Evolutionary conservation across 2,329 filamentous ascomycete species (phyloP), one percentile per base, ranked within the genome.

Genomic region (Colletotrichum sublineola): DNA sequence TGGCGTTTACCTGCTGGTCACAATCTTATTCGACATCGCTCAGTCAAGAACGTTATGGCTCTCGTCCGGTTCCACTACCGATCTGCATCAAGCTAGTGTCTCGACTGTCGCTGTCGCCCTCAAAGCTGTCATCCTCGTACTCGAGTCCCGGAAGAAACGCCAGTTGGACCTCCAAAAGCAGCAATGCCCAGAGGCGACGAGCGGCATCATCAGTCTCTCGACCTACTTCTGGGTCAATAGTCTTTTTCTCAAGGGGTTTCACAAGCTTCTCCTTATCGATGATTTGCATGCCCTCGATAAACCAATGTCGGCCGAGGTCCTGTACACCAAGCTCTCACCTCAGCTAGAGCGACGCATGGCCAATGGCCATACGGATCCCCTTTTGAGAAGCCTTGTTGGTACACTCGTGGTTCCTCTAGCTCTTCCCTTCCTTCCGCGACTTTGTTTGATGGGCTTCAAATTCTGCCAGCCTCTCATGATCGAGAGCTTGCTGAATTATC

Each of bases 381-480:
- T 84, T 0, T 64, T 77, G 1, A 79, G 76, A 42, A 77, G 78
- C 4, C 55, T 82, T 0, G 50, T 66, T 5, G 75, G 74, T 20
- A 78, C 81, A 0, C 75, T 85, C 3, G 68, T 75, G 0, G 78
- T 78, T 0, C 79, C 80, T 0, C 74, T 83, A 2, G 56, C 84
- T 2, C 73, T 81, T 0, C 82, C 83, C 0, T 71, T 84, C 1
- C 75, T 81, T 24, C 80, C 81, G 8, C 75, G 82, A 9, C 55
- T 82, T 9, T 75, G 74, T 14, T 55, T 76, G 9, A 74, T 73
- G 1, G 82, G 75, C 1, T 82, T 84, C 72, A 79, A 67, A 2
- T 83, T 84, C 68, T 77, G 78, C 14, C 83, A 85, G 69, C 83
- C 83, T 0, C 81, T 84, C n/a, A 75, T 85, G 33, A 77, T 85